Percentiles rank a stretch among this genome's conserved stretches.
Evolutionary conservation across 1,139 yeast genomes (phyloP).

Genomic region (Debaryomyces coudertii): DNA sequence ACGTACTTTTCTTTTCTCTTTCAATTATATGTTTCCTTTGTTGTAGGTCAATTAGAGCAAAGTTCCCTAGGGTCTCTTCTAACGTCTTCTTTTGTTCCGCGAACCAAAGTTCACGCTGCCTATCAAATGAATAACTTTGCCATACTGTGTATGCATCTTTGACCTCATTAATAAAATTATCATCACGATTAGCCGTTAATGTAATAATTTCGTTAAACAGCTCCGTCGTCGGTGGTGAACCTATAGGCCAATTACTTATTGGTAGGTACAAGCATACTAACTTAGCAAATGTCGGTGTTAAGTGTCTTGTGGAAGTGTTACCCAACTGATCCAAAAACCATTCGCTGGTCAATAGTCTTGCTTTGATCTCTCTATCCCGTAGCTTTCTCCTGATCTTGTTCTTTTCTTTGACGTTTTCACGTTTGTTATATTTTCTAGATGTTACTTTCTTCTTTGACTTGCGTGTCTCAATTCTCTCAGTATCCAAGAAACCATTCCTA

Average conservation of each 20-base stretch:
- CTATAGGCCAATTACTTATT: constrained; percentile 18
- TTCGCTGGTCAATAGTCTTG: constrained; percentile 21
- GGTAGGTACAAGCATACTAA: constrained; percentile 21
- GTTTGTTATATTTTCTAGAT: constrained; percentile 13
- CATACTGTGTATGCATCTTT: constrained; percentile 15
- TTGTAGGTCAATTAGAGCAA: constrained; percentile 18
- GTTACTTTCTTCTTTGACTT: constrained; percentile 4
- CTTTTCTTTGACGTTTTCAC: constrained; percentile 20
- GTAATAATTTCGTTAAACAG: constrained; percentile 11
- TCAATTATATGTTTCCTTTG: constrained; percentile 16
- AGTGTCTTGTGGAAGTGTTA: constrained; percentile 4
- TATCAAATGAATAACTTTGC: constrained; percentile 13
- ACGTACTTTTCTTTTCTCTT: constrained; percentile 16
- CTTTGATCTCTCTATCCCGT: constrained; percentile 25
- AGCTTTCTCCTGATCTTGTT: constrained; percentile 24
- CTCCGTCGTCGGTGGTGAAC: constrained; percentile 15
- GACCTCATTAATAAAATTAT: constrained; percentile 11
- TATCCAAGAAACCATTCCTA: constrained; percentile 15
- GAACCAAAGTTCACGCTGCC: constrained; percentile 17
- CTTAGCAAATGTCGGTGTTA: constrained; percentile 17
- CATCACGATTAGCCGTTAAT: constrained; percentile 8
- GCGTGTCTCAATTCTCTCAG: constrained; percentile 2
- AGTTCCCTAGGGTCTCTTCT: constrained; percentile 15
- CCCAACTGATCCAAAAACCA: constrained; percentile 22
- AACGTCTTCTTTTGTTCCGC: constrained; percentile 14